Conservation (phyloP, 2,329 filamentous ascomycete genomes). For the Fonsecaea pedrosoi region DNA sequence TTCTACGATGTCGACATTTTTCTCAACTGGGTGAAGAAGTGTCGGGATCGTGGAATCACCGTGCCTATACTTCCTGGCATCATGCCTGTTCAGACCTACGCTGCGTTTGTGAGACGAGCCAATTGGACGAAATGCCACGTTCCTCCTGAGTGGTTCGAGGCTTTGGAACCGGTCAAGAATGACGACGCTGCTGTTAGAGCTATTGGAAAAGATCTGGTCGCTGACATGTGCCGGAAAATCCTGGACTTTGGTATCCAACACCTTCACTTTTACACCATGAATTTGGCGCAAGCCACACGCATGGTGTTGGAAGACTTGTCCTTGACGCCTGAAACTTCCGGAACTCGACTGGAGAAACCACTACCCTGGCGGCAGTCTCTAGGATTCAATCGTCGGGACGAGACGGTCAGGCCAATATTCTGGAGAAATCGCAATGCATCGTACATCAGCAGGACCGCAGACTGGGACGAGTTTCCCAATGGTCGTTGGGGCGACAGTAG, state of each 20-base stretch:
- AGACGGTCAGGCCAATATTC: slow-evolving; percentile 97
- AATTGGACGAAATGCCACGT: slow-evolving; percentile 90
- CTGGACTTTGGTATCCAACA: slow-evolving; percentile 82
- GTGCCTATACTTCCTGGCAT: slow-evolving; percentile 85
- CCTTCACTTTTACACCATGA: slow-evolving; percentile 99
- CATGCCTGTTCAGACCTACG: slow-evolving; percentile 94
- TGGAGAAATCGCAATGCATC: slow-evolving; percentile 98
- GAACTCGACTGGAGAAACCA: slow-evolving; percentile 82
- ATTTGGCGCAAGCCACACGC: slow-evolving; percentile 88
- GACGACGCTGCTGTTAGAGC: slow-evolving; percentile 92
- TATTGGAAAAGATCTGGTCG: slow-evolving; percentile 83
- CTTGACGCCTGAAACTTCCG: slow-evolving; percentile 73
- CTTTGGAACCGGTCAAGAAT: slow-evolving; percentile 91
- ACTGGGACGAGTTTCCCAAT: slow-evolving; percentile 99
- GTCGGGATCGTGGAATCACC: slow-evolving; percentile 81
- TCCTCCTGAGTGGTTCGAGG: slow-evolving; percentile 78
- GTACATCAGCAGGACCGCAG: slow-evolving; percentile 92
- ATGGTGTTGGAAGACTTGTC: slow-evolving; percentile 92
- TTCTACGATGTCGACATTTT: slow-evolving; percentile 99
- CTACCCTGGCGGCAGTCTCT: slow-evolving; percentile 96
- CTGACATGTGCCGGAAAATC: slow-evolving; percentile 87
- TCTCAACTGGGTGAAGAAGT: slow-evolving; percentile 84
- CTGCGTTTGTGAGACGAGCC: slow-evolving; percentile 85
- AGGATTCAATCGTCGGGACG: slow-evolving; percentile 82
- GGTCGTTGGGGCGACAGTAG: slow-evolving; percentile 97